phyloP scores from a whole-genome alignment of 495 filamentous ascomycete genomes.

The Rusavskia elegans region DNA sequence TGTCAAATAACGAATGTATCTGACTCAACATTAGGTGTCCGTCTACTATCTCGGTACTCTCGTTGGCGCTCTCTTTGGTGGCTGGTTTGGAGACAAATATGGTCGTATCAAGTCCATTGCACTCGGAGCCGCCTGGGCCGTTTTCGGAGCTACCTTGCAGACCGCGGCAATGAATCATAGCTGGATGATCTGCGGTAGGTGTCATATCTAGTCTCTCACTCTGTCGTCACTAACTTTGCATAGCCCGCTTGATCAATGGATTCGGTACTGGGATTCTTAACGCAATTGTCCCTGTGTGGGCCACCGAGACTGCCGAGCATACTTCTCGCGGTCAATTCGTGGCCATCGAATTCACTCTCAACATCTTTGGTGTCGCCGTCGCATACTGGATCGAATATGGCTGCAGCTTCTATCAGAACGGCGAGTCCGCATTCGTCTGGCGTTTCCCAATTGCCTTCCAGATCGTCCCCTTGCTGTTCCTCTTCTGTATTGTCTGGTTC shows the following conservation, averaged over 20 bases:
- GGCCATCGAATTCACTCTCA: conserved; percentile 54
- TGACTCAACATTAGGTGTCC: conserved; percentile 11
- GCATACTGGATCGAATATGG: conserved; percentile 55
- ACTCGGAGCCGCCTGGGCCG: conserved; percentile 35
- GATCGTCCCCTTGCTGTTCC: conserved; percentile 34
- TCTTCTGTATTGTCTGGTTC: conserved; percentile 30
- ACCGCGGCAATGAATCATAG: conserved; percentile 41
- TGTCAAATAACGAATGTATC: background rate
- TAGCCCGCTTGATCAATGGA: conserved; percentile 43
- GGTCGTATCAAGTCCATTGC: conserved; percentile 47
- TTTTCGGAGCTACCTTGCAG: conserved; percentile 43
- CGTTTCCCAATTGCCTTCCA: conserved; percentile 60
- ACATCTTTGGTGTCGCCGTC: conserved; percentile 49
- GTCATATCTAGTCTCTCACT: background rate
- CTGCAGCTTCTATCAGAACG: conserved; percentile 37
- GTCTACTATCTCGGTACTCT: conserved; percentile 55
- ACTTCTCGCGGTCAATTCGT: conserved; percentile 54
- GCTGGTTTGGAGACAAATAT: conserved; percentile 40
- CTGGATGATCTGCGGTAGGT: conserved; percentile 52
- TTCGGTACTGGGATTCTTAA: conserved; percentile 56
- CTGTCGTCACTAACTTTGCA: background rate
- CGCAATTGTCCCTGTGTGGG: conserved; percentile 53
- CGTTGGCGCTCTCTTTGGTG: conserved; percentile 40
- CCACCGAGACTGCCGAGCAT: conserved; percentile 50
- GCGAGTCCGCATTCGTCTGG: conserved; percentile 39